Conservation (phyloP, 345 rosid genomes). For the Cardamine occulta region DNA sequence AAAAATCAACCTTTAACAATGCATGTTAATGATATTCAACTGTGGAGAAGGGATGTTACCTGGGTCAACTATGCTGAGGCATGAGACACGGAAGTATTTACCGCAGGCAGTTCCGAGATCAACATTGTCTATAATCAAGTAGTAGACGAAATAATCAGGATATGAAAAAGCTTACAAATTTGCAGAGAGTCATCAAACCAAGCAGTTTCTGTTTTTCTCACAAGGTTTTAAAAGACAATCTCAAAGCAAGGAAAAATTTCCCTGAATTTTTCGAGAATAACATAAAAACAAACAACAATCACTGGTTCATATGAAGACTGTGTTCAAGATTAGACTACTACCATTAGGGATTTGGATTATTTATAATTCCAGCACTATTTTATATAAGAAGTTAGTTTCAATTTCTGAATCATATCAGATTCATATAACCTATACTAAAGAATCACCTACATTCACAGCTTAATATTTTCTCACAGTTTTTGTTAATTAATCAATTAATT, state of each 20-base stretch:
- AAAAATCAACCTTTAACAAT: neutral
- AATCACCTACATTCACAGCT: neutral
- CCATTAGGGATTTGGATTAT: neutral
- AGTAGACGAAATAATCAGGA: neutral
- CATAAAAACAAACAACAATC: too few species aligned
- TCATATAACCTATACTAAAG: neutral
- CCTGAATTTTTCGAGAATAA: too few species aligned
- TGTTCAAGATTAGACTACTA: neutral
- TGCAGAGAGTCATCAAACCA: neutral
- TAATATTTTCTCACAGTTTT: neutral
- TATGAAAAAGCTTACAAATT: neutral
- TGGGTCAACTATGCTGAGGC: constrained; percentile 65
- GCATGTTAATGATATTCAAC: neutral
- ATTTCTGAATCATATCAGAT: neutral
- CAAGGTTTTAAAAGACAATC: neutral
- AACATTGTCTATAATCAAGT: constrained; percentile 54
- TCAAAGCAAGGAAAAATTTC: neutral
- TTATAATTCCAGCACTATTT: neutral
- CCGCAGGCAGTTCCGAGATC: constrained; percentile 77
- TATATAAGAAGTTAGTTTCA: neutral
- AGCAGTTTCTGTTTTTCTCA: neutral
- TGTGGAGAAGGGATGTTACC: constrained; percentile 39
- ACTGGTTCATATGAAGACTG: neutral
- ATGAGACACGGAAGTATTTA: constrained; percentile 67
- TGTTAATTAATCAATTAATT: neutral